Percentiles rank a stretch among this genome's conserved stretches.
phyloP scores from a whole-genome alignment of 73 alveolate species.

The Tetrahymena borealis region DNA sequence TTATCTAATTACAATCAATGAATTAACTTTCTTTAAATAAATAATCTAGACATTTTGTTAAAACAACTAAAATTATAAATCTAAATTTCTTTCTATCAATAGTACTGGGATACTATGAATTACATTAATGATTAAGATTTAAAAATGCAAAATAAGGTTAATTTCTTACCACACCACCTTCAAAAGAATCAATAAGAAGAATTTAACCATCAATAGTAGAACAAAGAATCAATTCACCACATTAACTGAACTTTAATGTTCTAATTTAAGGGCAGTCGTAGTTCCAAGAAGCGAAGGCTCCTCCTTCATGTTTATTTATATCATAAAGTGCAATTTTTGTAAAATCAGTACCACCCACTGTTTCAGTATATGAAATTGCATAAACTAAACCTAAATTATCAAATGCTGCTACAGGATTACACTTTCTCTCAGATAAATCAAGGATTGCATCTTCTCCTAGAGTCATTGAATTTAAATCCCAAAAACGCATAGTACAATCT shows the following conservation, averaged over 20 bases:
- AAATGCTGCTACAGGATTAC: conserved; percentile 56
- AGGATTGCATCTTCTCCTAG: conserved; percentile 60
- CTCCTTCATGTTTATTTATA: conserved; percentile 27
- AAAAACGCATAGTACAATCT: conserved; percentile 70
- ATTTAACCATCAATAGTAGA: conserved; percentile 31
- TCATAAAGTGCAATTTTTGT: conserved; percentile 38
- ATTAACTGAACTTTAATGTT: conserved; percentile 35
- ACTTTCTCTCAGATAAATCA: conserved; percentile 57
- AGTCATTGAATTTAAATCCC: conserved; percentile 49
- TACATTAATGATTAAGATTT: too few species aligned
- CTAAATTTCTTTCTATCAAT: too few species aligned
- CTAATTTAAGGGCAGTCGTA: conserved; percentile 39
- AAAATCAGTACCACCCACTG: not conserved
- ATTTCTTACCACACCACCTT: conserved; percentile 32
- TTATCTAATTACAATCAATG: too few species aligned
- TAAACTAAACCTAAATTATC: conserved; percentile 82
- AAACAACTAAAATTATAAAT: too few species aligned
- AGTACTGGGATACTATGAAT: too few species aligned
- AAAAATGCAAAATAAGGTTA: too few species aligned
- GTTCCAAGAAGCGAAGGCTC: conserved; percentile 41
- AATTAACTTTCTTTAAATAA: too few species aligned
- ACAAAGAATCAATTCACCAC: conserved; percentile 25
- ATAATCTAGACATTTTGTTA: too few species aligned
- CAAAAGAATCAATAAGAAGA: conserved; percentile 48
- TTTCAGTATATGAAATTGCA: conserved; percentile 7